phyloP scores from a whole-genome alignment of 331 rosid genomes.

The Arachis monticola region DNA sequence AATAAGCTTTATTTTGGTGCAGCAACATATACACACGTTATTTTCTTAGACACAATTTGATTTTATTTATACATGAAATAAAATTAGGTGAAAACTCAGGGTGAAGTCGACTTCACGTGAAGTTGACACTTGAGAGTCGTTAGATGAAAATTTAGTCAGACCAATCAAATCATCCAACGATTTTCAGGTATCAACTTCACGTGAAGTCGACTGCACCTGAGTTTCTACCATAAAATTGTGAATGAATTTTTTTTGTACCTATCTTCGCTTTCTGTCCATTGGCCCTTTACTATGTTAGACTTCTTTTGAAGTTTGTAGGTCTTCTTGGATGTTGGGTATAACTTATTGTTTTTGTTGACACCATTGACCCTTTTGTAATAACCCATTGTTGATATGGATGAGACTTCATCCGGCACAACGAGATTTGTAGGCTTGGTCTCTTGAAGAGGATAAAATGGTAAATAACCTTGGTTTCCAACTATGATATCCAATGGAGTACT shows the following conservation, averaged over 20 bases:
- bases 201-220: too few relatives aligned
- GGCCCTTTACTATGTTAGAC: constrained; percentile 72
- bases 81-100: too few relatives aligned
- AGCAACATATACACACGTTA: not conserved
- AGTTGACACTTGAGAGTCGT: too few relatives aligned
- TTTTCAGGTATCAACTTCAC: too few relatives aligned
- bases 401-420: constrained; percentile 70
- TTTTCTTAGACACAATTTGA: too few relatives aligned
- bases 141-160: too few relatives aligned
- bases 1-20: constrained; percentile 54
- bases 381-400: constrained; percentile 56
- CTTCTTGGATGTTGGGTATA: constrained; percentile 39
- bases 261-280: constrained; percentile 89
- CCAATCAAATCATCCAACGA: too few relatives aligned
- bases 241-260: constrained; percentile 50
- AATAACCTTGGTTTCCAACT: constrained; percentile 42
- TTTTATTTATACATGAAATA: too few relatives aligned
- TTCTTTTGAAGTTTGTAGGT: constrained; percentile 55
- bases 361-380: constrained; percentile 43
- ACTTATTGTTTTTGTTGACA: constrained; percentile 42
- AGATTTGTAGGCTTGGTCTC: constrained; percentile 54
- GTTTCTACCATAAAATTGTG: too few relatives aligned
- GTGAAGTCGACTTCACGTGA: too few relatives aligned
- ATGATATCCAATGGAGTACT: constrained; percentile 49
- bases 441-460: constrained; percentile 41